Percentiles rank a stretch among this genome's conserved stretches.
These are phyloP conservation scores for Colletotrichum incanum DNA, from an alignment of 2,329 filamentous ascomycete species.

Conservation along the genomic window DNA sequence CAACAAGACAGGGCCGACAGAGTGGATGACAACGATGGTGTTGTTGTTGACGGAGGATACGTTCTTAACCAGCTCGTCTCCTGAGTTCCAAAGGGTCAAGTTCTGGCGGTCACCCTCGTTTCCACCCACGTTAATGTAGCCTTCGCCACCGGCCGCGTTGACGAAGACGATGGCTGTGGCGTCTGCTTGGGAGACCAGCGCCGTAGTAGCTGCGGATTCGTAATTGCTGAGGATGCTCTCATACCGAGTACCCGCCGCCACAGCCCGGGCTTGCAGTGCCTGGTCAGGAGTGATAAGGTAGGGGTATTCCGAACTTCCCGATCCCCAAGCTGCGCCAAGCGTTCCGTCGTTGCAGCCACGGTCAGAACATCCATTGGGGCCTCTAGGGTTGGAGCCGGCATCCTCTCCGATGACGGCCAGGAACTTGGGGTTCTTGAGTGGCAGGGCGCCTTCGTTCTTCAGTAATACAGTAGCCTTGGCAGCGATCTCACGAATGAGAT, in stretches of 20 bases:
- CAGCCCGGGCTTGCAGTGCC: slow-evolving; percentile 76
- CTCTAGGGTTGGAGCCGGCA: slow-evolving; percentile 80
- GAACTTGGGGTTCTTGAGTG: slow-evolving; percentile 84
- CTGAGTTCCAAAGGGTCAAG: slow-evolving; percentile 88
- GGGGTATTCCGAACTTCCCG: slow-evolving; percentile 77
- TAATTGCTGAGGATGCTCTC: slow-evolving; percentile 80
- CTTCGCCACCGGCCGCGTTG: slow-evolving; percentile 89
- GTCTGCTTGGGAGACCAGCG: slow-evolving; percentile 73
- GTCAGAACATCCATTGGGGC: slow-evolving; percentile 85
- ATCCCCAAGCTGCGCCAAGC: slow-evolving; percentile 85
- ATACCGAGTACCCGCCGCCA: slow-evolving; percentile 71
- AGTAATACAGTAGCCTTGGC: slow-evolving; percentile 89
- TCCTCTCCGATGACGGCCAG: slow-evolving; percentile 87
- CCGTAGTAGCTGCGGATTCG: slow-evolving; percentile 72
- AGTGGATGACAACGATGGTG: slow-evolving; percentile 93
- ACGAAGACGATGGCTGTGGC: slow-evolving; percentile 89
- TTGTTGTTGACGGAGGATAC: slow-evolving; percentile 86
- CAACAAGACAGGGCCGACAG: slow-evolving; percentile 83
- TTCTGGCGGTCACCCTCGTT: slow-evolving; percentile 94
- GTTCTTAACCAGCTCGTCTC: slow-evolving; percentile 85
- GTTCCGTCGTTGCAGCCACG: slow-evolving; percentile 74
- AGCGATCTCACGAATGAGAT: slow-evolving; percentile 81
- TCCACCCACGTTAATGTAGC: slow-evolving; percentile 85
- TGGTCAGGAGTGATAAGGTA: slow-evolving; percentile 83
- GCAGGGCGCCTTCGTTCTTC: slow-evolving; percentile 86